Percentiles rank a stretch among this genome's conserved stretches.
Evolutionary conservation across 495 filamentous ascomycete species (phyloP).

Genomic region (Trypethelium eluteriae): DNA sequence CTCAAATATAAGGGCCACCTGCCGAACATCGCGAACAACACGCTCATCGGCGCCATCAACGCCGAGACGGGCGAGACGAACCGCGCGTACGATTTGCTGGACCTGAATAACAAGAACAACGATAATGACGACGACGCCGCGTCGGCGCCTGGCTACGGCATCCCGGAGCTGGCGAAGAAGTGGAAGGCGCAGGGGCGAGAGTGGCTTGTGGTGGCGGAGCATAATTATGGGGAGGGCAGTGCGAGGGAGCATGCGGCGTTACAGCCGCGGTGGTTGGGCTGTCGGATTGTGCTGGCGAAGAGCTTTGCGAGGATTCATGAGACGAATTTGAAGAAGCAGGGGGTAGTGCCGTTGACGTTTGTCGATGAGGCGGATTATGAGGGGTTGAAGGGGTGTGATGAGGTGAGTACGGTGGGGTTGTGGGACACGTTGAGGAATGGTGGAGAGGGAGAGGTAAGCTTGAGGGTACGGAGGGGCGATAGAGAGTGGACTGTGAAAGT

Average conservation of each 20-base stretch:
- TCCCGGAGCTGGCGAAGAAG: constrained; percentile 74
- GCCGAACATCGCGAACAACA: constrained; percentile 94
- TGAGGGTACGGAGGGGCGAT: constrained; percentile 55
- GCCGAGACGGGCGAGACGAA: constrained; percentile 89
- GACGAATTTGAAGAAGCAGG: constrained; percentile 98
- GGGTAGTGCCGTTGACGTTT: constrained; percentile 88
- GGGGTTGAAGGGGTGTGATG: constrained; percentile 67
- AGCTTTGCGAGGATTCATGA: constrained; percentile 95
- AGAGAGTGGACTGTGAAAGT: constrained; percentile 53
- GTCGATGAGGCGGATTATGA: constrained; percentile 83
- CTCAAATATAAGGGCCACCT: constrained; percentile 98
- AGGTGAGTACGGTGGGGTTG: constrained; percentile 71
- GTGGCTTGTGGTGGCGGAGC: constrained; percentile 94
- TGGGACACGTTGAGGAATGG: constrained; percentile 71
- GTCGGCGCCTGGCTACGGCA: constrained; percentile 44
- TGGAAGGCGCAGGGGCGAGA: constrained; percentile 65
- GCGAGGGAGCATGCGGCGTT: constrained; percentile 95
- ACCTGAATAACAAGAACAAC: constrained; percentile 45
- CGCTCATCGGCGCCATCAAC: constrained; percentile 87
- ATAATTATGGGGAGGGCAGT: constrained; percentile 95
- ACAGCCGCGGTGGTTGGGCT: constrained; percentile 88
- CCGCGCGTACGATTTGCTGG: constrained; percentile 80
- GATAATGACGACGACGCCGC: constrained; percentile 32
- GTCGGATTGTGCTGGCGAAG: constrained; percentile 80
- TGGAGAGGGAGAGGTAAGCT: constrained; percentile 67